These are phyloP conservation scores for Chlorella variabilis DNA, from an alignment of 163 green algal species.

Conservation along the genomic window DNA sequence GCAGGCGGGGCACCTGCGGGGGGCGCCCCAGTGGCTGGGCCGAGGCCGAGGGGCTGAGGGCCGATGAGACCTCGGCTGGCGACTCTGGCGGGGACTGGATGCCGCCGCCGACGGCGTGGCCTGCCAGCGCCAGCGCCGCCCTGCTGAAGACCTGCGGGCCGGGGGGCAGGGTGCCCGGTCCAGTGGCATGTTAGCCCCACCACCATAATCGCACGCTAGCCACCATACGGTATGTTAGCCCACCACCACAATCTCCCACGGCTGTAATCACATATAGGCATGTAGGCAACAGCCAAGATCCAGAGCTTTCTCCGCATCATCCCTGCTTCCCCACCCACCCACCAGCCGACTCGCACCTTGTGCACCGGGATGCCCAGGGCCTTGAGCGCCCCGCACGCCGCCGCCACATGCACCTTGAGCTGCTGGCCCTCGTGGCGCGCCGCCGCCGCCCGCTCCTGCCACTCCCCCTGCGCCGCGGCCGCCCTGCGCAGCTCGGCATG, in stretches of 20 bases:
- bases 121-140: background rate
- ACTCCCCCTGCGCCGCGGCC: background rate
- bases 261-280: no score
- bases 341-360: no score
- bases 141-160: constrained; percentile 25
- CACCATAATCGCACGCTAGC: no score
- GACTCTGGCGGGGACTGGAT: background rate
- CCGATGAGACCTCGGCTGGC: background rate
- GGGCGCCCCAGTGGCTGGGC: background rate
- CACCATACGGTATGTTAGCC: no score
- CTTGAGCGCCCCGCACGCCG: constrained; percentile 7
- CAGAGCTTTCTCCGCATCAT: no score
- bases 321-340: no score
- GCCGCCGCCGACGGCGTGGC: background rate
- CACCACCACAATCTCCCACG: no score
- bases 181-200: no score
- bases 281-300: no score
- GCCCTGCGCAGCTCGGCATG: background rate
- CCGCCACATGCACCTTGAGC: constrained; percentile 8
- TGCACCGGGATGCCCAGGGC: constrained; percentile 15
- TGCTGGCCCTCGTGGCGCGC: constrained; percentile 9
- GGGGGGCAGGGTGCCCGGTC: background rate
- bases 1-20: constrained; percentile 13
- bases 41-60: background rate
- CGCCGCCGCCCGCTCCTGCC: constrained; percentile 1